Evolutionary conservation across 768 basidiomycete species (phyloP), one percentile per base, ranked within the genome.

Genomic region (Cantharellus anzutake): DNA sequence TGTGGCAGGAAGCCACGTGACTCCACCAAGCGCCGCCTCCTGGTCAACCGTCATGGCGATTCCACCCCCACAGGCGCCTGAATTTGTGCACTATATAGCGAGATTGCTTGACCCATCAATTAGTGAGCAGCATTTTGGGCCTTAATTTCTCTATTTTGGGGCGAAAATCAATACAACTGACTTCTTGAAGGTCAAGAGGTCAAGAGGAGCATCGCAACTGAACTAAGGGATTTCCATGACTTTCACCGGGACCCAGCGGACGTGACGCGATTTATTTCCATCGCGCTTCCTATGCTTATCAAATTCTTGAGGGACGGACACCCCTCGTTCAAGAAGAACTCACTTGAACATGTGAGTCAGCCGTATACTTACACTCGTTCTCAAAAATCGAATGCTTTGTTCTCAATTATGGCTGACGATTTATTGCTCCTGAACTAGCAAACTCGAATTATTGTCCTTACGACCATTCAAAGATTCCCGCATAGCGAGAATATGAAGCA

Each of bases 381-480:
- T 1, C 35, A 55, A 14, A 7, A 7, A 55, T 11, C 7, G 35
- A 37, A 55, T 7, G 7, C 7, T 1, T 1, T 56, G 67, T 64
- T 56, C 39, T n/a, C n/a, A 14, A 48, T 7, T 39, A 1, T 51
- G 40, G 7, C 58, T 59, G 2, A 4, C 20, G 20, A 29, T 29
- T 29, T 29, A 29, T 29, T 29, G 20, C 20, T 29, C 20, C 20
- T 29, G 20, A 29, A 29, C 14, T 37, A 55, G 52, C 52, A 55
- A 55, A 55, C 52, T 66, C 86, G 96, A 51, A 82, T 86, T 64
- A 80, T 83, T 42, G 76, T 96, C 14, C 76, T 98, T 61, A 88
- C 96, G 67, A 88, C 93, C 57, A 72, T 98, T 38, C 86, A 92
- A 70, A 84, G 92, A 48, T 76, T 97, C 7, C 88, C 91, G 0